A percentile compares a stretch with the other conserved stretches of the same genome.
Conservation (phyloP, 495 filamentous ascomycete species). For the Daldinia concentrica region DNA sequence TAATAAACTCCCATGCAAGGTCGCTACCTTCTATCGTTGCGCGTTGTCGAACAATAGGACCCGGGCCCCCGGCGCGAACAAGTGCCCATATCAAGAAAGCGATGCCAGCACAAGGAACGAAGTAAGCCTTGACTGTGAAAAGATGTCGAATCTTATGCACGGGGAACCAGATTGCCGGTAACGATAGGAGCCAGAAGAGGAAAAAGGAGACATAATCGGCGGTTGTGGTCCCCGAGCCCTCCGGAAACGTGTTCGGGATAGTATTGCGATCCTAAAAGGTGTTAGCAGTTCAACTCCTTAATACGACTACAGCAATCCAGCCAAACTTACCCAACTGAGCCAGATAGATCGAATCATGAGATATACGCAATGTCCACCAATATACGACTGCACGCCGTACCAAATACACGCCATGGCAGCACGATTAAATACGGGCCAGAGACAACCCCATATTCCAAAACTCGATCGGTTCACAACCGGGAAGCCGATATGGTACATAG, state of each 20-base stretch:
- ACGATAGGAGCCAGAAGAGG: slow-evolving; percentile 80
- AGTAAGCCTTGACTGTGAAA: slow-evolving; percentile 89
- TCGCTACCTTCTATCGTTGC: slow-evolving; percentile 70
- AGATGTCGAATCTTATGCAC: slow-evolving; percentile 82
- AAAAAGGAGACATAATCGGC: slow-evolving; percentile 82
- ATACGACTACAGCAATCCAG: background rate
- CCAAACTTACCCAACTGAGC: slow-evolving; percentile 59
- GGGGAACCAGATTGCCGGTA: slow-evolving; percentile 88
- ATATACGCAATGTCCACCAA: slow-evolving; percentile 82
- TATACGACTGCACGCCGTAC: slow-evolving; percentile 90
- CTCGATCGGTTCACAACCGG: slow-evolving; percentile 78
- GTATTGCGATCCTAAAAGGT: slow-evolving; percentile 53
- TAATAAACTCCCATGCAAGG: slow-evolving; percentile 83
- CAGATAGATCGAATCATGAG: slow-evolving; percentile 87
- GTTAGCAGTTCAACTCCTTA: slow-evolving; percentile 17
- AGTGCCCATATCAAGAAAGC: slow-evolving; percentile 93
- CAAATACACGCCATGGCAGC: slow-evolving; percentile 87
- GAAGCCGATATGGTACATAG: slow-evolving; percentile 90
- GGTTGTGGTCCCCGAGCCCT: slow-evolving; percentile 75
- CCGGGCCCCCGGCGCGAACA: slow-evolving; percentile 81
- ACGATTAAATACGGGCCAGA: slow-evolving; percentile 93
- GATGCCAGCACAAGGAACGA: slow-evolving; percentile 84
- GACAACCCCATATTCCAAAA: slow-evolving; percentile 86
- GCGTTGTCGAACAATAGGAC: slow-evolving; percentile 82
- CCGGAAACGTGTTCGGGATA: slow-evolving; percentile 73